phyloP scores from a whole-genome alignment of 2,329 filamentous ascomycete genomes.

The Byssoonygena ceratinophila region DNA sequence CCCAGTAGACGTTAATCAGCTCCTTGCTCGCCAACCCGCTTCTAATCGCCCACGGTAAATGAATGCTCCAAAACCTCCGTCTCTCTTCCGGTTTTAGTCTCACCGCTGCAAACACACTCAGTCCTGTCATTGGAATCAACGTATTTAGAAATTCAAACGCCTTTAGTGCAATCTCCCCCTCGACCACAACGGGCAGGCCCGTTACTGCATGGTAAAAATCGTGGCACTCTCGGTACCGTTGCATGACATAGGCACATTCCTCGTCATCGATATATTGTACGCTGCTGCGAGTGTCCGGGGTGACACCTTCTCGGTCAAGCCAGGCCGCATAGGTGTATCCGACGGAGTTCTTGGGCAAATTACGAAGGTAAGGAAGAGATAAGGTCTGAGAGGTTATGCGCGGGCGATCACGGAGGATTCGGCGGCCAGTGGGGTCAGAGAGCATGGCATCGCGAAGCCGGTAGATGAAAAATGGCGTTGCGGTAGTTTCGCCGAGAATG shows the following conservation, averaged over 20 bases:
- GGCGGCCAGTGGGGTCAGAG: conserved; percentile 65
- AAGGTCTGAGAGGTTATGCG: conserved; percentile 68
- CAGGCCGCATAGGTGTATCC: conserved; percentile 75
- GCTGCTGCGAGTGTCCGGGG: conserved; percentile 70
- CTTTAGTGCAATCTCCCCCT: conserved; percentile 95
- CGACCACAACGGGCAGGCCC: conserved; percentile 78
- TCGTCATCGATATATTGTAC: conserved; percentile 90
- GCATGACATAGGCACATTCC: conserved; percentile 97
- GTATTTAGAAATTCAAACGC: conserved; percentile 97
- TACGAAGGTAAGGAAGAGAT: conserved; percentile 58
- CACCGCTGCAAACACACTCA: conserved; percentile 64
- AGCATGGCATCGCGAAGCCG: conserved; percentile 91
- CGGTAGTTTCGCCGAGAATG: conserved; percentile 84
- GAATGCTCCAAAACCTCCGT: conserved; percentile 50
- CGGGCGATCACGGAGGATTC: conserved; percentile 81
- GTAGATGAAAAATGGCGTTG: conserved; percentile 88
- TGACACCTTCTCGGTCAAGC: conserved; percentile 90
- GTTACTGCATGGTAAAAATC: conserved; percentile 97
- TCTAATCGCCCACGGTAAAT: conserved; percentile 80
- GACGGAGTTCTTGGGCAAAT: conserved; percentile 61
- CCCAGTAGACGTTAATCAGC: conserved; percentile 95
- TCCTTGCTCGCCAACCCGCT: conserved; percentile 70
- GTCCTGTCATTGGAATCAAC: conserved; percentile 82
- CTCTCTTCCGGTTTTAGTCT: conserved; percentile 54
- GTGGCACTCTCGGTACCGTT: conserved; percentile 92